These are phyloP conservation scores for Nakaseomyces uthaithaninus DNA, from an alignment of 1,139 yeast species.

Conservation along the genomic window DNA sequence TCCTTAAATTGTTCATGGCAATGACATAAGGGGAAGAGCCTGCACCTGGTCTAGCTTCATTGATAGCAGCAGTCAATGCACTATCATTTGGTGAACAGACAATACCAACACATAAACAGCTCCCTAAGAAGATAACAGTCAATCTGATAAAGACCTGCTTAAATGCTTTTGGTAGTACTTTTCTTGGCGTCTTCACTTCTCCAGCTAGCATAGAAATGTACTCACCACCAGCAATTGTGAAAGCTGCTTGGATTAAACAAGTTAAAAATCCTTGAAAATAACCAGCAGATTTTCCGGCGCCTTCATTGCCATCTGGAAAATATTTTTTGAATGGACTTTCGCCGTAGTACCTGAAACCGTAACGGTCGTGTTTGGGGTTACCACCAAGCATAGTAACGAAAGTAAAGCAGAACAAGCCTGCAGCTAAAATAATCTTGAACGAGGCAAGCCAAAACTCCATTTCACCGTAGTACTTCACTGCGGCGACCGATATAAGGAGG, in stretches of 20 bases:
- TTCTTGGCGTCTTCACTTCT: constrained; percentile 70
- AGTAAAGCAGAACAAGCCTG: constrained; percentile 66
- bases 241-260: constrained; percentile 52
- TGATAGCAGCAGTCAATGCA: constrained; percentile 36
- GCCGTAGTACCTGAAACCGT: constrained; percentile 61
- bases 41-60: constrained; percentile 46
- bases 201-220: constrained; percentile 79
- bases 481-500: constrained; percentile 56
- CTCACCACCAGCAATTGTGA: constrained; percentile 79
- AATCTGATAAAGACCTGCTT: constrained; percentile 69
- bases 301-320: constrained; percentile 42
- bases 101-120: constrained; percentile 53
- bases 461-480: constrained; percentile 71
- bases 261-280: constrained; percentile 64
- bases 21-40: constrained; percentile 58
- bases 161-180: constrained; percentile 69
- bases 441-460: constrained; percentile 73
- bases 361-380: constrained; percentile 56
- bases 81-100: constrained; percentile 49
- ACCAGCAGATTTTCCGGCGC: constrained; percentile 37
- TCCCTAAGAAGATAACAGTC: constrained; percentile 58
- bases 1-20: constrained; percentile 48
- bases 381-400: constrained; percentile 82
- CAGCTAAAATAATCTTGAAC: constrained; percentile 60
- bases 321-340: constrained; percentile 49